Percentiles rank a stretch among this genome's conserved stretches.
phyloP scores from a whole-genome alignment of 176 grass and related monocot species.

The Juncus inflexus region DNA sequence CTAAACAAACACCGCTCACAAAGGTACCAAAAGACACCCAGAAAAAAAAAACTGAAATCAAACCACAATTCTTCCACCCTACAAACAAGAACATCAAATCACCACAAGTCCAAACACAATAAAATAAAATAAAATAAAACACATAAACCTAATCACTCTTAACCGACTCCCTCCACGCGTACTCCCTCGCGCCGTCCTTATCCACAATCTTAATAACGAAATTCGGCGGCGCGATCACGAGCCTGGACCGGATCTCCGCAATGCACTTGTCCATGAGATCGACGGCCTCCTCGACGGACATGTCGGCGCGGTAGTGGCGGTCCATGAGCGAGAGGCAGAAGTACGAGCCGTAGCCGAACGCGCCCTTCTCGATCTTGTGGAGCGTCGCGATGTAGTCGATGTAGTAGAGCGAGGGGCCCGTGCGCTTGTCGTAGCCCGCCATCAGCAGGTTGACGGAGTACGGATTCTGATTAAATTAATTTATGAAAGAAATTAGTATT shows the following conservation, averaged over 20 bases:
- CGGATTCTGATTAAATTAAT: slow-evolving; percentile 49
- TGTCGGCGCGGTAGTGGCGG: slow-evolving; percentile 59
- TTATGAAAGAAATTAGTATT: too few species aligned
- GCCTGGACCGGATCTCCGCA: slow-evolving; percentile 62
- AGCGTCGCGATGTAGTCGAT: slow-evolving; percentile 89
- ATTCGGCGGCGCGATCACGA: slow-evolving; percentile 79
- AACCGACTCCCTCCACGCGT: slow-evolving; percentile 47
- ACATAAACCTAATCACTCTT: slow-evolving; percentile 17
- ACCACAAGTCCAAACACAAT: too few species aligned
- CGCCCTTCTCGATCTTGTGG: slow-evolving; percentile 92
- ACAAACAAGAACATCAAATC: too few species aligned
- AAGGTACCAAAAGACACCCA: too few species aligned
- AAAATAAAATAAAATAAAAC: too few species aligned
- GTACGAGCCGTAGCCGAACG: slow-evolving; percentile 80
- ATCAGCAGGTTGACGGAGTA: slow-evolving; percentile 78
- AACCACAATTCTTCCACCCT: too few species aligned
- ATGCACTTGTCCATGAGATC: slow-evolving; percentile 87
- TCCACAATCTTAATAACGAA: slow-evolving; percentile 62
- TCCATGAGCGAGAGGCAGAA: slow-evolving; percentile 88
- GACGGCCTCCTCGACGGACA: slow-evolving; percentile 71
- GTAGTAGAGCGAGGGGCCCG: slow-evolving; percentile 77
- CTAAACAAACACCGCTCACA: too few species aligned
- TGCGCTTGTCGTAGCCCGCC: slow-evolving; percentile 74
- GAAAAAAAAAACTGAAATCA: too few species aligned
- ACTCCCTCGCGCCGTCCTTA: slow-evolving; percentile 50